Base-by-base conservation (phyloP, 164 flowering plant species). In the Chimonanthus salicifolius region DNA sequence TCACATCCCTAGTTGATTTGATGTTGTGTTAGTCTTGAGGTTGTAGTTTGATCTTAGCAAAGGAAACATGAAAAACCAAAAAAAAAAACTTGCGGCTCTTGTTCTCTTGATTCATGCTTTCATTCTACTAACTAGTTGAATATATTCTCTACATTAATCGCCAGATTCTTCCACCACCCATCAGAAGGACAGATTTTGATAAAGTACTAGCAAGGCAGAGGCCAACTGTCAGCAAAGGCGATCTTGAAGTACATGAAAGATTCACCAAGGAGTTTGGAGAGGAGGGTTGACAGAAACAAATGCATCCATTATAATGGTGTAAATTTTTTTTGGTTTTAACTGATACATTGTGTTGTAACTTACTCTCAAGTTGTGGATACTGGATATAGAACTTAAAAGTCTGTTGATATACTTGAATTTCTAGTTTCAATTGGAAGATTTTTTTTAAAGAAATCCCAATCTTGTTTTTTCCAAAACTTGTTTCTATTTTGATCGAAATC, bases 261-360 rank as follows among this genome's bases (percentile, higher is more conserved):
- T 95, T 93, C 80, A 95, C 97, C 11, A 86, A 85, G 81, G 99
- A 95, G 84, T 93, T 95, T 78, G 97, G 99, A 16, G 99, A 93
- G 82, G 99, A 95, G 85, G 99, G 99, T n/a, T 95, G 76, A 88
- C 47, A 68, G 68, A 67, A 43, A 1, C 13, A 65, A 63, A 33
- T n/a, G 44, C 44, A 44, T 65, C 48, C 7, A 47, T 46, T 43
- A 48, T 43, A 72, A 62, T 68, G 47, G 70, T 68, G 21, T 68
- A 47, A 44, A n/a, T 16, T 68, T 11, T 68, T 48, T 18, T 64
- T 47, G 48, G 64, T 48, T 64, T 16, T 6, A 72, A 49, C 20
- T 60, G n/a, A 72, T 43, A 62, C 64, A 62, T 64, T 64, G 68
- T 64, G 44, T 66, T 48, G 15, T 68, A 47, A 1, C 43, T 48